Evolutionary conservation across 768 basidiomycete species (phyloP).

Genomic region (Steccherinum ochraceum): DNA sequence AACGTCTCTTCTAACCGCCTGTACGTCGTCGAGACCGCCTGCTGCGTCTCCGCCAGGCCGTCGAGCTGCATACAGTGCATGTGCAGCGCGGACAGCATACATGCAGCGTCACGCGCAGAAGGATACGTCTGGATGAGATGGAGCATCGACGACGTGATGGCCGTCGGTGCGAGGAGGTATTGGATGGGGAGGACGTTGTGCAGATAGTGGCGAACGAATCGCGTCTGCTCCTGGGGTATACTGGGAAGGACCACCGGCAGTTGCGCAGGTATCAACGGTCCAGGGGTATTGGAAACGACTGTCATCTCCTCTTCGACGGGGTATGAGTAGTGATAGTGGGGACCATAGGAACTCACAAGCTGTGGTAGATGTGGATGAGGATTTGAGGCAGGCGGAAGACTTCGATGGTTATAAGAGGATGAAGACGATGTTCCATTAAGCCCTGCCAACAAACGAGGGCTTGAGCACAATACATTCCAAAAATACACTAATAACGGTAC

Average conservation of each 20-base stretch:
- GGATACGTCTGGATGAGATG: conserved; percentile 38
- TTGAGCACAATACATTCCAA: conserved; percentile 65
- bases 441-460: conserved; percentile 51
- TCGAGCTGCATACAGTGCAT: conserved; percentile 19
- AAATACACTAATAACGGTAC: conserved; percentile 66
- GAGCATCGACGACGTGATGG: conserved; percentile 41
- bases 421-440: conserved; percentile 15
- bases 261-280: neutral
- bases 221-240: conserved; percentile 19
- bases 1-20: conserved; percentile 14
- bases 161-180: conserved; percentile 58
- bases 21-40: conserved; percentile 15
- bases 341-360: conserved; percentile 14
- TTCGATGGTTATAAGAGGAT: conserved; percentile 3
- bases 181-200: conserved; percentile 58
- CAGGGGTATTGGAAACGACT: neutral
- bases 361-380: conserved; percentile 2
- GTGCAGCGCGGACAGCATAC: conserved; percentile 59
- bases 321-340: conserved; percentile 11
- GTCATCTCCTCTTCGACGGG: conserved; percentile 6
- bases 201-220: conserved; percentile 44
- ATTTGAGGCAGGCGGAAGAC: neutral
- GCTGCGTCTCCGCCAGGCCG: neutral
- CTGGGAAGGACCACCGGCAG: conserved; percentile 7
- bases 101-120: conserved; percentile 51